A percentile compares a stretch with the other conserved stretches of the same genome.
Evolutionary conservation across 2,329 filamentous ascomycete species (phyloP).

Genomic region (Biscogniauxia mediterranea): DNA sequence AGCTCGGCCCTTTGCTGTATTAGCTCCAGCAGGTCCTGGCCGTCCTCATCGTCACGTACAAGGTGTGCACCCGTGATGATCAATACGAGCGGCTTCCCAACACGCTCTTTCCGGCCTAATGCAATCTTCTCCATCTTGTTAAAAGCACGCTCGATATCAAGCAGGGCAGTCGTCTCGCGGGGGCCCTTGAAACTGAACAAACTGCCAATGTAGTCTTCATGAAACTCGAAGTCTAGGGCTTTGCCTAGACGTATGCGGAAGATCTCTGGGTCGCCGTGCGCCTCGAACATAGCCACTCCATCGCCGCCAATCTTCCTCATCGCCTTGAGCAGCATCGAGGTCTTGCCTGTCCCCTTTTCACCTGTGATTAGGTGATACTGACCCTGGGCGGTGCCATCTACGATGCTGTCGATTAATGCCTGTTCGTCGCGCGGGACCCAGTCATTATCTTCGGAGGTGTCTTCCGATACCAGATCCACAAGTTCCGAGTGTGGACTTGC

Average conservation of each 20-base stretch:
- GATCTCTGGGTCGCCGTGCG: slow-evolving; percentile 89
- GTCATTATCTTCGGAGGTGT: slow-evolving; percentile 17
- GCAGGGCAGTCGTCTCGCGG: slow-evolving; percentile 81
- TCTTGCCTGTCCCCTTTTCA: slow-evolving; percentile 94
- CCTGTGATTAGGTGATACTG: slow-evolving; percentile 90
- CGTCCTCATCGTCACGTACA: slow-evolving; percentile 83
- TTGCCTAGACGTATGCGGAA: slow-evolving; percentile 90
- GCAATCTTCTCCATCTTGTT: slow-evolving; percentile 98
- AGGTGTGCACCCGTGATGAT: slow-evolving; percentile 93
- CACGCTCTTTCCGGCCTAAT: slow-evolving; percentile 59
- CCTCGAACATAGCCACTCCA: slow-evolving; percentile 90
- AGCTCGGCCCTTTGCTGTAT: slow-evolving; percentile 91
- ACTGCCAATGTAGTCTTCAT: slow-evolving; percentile 94
- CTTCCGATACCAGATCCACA: background rate
- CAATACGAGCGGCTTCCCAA: slow-evolving; percentile 71
- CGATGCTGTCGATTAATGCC: slow-evolving; percentile 71
- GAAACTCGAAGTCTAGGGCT: slow-evolving; percentile 90
- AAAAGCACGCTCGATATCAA: slow-evolving; percentile 92
- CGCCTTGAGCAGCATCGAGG: slow-evolving; percentile 87
- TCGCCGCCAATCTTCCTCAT: slow-evolving; percentile 90
- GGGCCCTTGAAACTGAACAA: slow-evolving; percentile 93
- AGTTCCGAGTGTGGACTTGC: slow-evolving; percentile 15
- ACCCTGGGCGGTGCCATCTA: slow-evolving; percentile 69
- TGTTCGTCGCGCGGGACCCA: slow-evolving; percentile 83
- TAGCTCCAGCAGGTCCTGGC: slow-evolving; percentile 90